Base-by-base conservation (phyloP, 1,284 basidiomycete genomes). In the Cryptococcus sp. region DNA sequence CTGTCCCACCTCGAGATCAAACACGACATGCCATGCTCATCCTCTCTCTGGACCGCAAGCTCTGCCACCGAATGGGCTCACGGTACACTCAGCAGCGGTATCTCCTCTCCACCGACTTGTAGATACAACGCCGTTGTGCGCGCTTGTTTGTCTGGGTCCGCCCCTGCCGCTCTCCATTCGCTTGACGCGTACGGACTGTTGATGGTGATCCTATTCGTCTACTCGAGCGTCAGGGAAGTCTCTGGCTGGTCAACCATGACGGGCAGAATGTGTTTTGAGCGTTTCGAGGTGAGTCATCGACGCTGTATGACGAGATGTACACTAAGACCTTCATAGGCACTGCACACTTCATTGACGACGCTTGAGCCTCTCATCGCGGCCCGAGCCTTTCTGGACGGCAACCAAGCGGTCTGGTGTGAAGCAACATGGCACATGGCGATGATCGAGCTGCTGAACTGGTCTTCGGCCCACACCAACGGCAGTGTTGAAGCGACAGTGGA, bases 161-260 rank as follows among this genome's bases (percentile, higher is more conserved):
- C 52, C 40, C 19, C 47, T 10, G n/a, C 39, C 16, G 50, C 39
- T 15, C 19, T 47, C 6, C 20, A 47, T 16, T 22, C 40, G 5
- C 47, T 66, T 22, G 63, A 61, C 39, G 39, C 60, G 5, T 50
- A 43, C n/a, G 61, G 65, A 5, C 22, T 54, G 3, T 49, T 66
- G 2, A 39, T 63, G 25, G 57, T 72, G 39, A 58, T 67, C 7
- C 55, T 65, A 25, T 73, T 71, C 54, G 19, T 70, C 3, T 46
- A 54, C 20, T 53, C 55, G 25, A 64, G 65, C 39, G 60, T 70
- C 8, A 49, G 71, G 19, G 71, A 73, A 55, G 60, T 70, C 17
- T 69, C 68, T 10, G 71, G 71, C 2, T 73, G 68, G 68, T 63
- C 67, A 15, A 68, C 71, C 0, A 73, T 73, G 69, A 69, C 71